These are phyloP conservation scores for Agrocybe chaxingu DNA, from an alignment of 768 basidiomycete genomes.

Conservation along the genomic window DNA sequence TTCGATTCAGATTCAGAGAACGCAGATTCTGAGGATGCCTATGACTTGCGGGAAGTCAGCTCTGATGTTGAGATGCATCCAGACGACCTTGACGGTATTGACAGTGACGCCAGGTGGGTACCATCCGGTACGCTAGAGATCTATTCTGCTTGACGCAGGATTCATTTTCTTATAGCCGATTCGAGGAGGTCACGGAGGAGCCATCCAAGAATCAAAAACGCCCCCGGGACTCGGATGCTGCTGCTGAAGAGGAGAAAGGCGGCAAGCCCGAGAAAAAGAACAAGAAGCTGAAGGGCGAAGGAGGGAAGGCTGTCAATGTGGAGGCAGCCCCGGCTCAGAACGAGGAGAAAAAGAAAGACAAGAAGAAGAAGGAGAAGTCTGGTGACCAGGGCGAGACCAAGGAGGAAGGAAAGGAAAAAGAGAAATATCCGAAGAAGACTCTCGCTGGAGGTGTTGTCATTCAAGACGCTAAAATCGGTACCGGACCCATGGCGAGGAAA, in stretches of 20 bases:
- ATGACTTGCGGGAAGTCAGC: conserved; percentile 71
- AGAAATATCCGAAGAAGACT: conserved; percentile 37
- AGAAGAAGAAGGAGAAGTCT: conserved; percentile 56
- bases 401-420: conserved; percentile 31
- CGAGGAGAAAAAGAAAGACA: conserved; percentile 25
- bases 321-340: conserved; percentile 41
- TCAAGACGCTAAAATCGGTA: conserved; percentile 73
- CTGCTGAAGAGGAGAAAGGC: conserved; percentile 23
- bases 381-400: conserved; percentile 50
- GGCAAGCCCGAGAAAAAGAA: conserved; percentile 67
- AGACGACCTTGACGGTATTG: conserved; percentile 55
- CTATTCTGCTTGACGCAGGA: background rate
- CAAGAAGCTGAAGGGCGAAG: conserved; percentile 73
- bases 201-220: conserved; percentile 60
- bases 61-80: conserved; percentile 80
- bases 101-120: conserved; percentile 52
- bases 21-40: conserved; percentile 32
- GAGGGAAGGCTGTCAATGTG: conserved; percentile 28
- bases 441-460: conserved; percentile 74
- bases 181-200: conserved; percentile 64
- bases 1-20: conserved; percentile 25
- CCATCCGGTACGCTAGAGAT: background rate
- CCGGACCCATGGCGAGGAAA: conserved; percentile 83
- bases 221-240: conserved; percentile 57
- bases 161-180: conserved; percentile 44